Base-by-base conservation (phyloP, 192 early-diverging fungal species). In the Lunasporangiospora selenospora region DNA sequence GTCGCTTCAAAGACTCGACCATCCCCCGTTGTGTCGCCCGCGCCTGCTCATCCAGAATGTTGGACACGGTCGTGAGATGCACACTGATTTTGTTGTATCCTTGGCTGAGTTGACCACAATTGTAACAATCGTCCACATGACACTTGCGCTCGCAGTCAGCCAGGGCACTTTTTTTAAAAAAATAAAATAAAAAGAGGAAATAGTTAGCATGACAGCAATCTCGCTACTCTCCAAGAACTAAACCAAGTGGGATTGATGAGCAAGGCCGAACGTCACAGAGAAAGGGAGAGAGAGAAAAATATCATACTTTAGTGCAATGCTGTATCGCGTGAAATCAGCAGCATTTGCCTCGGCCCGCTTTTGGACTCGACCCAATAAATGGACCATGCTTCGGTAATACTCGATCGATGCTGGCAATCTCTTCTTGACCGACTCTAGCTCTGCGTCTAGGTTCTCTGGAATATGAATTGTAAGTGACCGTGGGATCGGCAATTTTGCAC, bases 281-380 rank as follows among this genome's bases (percentile, higher is more conserved):
- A 42, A 23, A 67, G n/a, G n/a, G n/a, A n/a, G n/a, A n/a, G n/a
- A n/a, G n/a, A n/a, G n/a, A n/a, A n/a, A n/a, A n/a, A n/a, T n/a
- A n/a, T n/a, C 80, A 53, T 76, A 88, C 87, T 84, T 81, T 43
- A 89, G 43, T 27, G 85, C 59, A 31, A 82, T 53, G 58, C 79
- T 77, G 61, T 84, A 87, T 18, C 86, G 81, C 49, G 76, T 77
- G 46, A 80, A 81, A 65, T 90, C 88, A 23, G 76, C 75, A 19
- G 88, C 85, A 33, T 66, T 80, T 62, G 86, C 88, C 66, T 89
- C 87, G 38, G 77, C 78, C 6, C 89, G 71, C 61, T 79, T 75
- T n/a, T 86, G 78, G 37, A 85, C 76, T 44, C 88, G 77, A 30
- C 88, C 89, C 75, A 87, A 77, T 48, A 87, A 62, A 41, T 70